Base-by-base conservation (phyloP, 2,329 filamentous ascomycete species). In the Trichoderma cornu-damae region DNA sequence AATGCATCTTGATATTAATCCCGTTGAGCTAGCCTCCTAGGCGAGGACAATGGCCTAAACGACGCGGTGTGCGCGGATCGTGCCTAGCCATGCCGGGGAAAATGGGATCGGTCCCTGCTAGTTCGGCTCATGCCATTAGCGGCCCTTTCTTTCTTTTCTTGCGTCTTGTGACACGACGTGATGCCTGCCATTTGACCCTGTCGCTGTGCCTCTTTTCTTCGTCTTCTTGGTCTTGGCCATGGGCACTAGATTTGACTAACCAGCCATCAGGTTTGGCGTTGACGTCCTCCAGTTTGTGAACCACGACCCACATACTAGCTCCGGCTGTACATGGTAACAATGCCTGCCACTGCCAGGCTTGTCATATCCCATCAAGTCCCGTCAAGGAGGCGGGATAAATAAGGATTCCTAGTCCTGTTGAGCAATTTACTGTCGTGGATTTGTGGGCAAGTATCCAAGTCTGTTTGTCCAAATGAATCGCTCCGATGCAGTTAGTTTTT, bases 1-100 rank as follows among this genome's bases (percentile, higher is more conserved):
- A 22, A 58, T 53, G 48, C 48, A 48, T 48, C 56, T 56, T 48
- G 52, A 54, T 54, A 54, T 54, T 54, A 54, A 37, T 37, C 28
- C 30, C 40, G 50, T 14, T 6, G 22, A 44, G 30, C 51, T 46
- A 46, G 37, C 30, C 28, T 14, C 32, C 30, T 37, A 35, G 30
- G 30, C 22, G 28, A 35, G 40, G 28, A 32, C 5, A 35, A 28
- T 37, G 51, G 30, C 32, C 40, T 40, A 44, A n/a, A 30, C 22
- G 30, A 35, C 40, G 40, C 35, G 37, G 48, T 42, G 48, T 40
- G 20, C n/a, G 51, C 43, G 42, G 50, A 48, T 55, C 50, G 34
- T 43, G 34, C 50, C 30, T 56, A 59, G 32, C 51, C 35, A 32
- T 35, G 38, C 53, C 57, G 49, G 57, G 44, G 51, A 28, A 12